These are phyloP conservation scores for Psilocybe tampanensis DNA, from an alignment of 768 basidiomycete species.

Conservation along the genomic window DNA sequence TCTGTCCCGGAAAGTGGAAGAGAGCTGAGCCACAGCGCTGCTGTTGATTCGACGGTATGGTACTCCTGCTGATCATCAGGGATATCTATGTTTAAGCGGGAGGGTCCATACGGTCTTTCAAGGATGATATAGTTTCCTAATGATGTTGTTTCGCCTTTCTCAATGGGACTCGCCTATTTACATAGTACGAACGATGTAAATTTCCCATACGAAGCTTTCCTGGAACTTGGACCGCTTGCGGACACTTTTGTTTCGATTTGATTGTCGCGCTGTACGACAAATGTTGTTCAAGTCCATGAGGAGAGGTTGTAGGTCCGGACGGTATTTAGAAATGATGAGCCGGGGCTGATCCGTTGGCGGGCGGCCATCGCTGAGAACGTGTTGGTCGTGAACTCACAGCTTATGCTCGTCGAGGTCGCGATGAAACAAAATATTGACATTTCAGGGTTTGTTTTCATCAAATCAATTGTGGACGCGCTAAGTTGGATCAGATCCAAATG, in stretches of 20 bases:
- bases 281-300: not conserved
- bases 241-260: not conserved
- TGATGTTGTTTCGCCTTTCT: no score
- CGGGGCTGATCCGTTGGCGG: slow-evolving; percentile 7
- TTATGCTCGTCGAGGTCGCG: slow-evolving; percentile 2
- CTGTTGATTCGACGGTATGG: no score
- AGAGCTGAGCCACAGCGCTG: no score
- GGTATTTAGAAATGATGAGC: slow-evolving; percentile 1
- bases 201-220: no score
- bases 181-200: no score
- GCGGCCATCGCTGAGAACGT: slow-evolving; percentile 1
- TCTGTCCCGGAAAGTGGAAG: not conserved
- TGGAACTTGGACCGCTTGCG: not conserved
- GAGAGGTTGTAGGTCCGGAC: slow-evolving; percentile 7
- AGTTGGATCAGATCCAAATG: slow-evolving; percentile 12
- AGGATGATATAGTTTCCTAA: no score
- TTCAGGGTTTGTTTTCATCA: slow-evolving; percentile 17
- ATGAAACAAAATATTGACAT: slow-evolving; percentile 20
- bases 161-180: no score
- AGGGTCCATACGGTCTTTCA: no score
- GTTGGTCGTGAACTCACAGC: slow-evolving; percentile 10
- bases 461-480: not conserved
- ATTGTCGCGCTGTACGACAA: no score
- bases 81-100: no score
- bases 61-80: no score